Percentiles rank a stretch among this genome's conserved stretches.
These are phyloP conservation scores for Fraxinus paxiana DNA, from an alignment of 305 asterid genomes.

Conservation along the genomic window DNA sequence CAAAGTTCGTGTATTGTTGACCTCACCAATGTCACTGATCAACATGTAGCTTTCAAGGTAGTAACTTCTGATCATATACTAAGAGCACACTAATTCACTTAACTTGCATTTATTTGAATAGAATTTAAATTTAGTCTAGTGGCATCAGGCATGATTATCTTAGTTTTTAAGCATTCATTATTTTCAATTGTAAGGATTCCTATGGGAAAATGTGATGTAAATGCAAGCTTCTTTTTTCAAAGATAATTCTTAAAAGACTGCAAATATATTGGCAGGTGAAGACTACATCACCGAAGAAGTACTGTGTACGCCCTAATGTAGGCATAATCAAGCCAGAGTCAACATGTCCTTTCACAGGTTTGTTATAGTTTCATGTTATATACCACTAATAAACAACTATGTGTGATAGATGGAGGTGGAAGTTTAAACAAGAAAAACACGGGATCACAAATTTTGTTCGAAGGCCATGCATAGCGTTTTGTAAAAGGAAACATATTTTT, in stretches of 20 bases:
- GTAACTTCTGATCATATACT: slow-evolving; percentile 21
- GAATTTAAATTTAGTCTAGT: not conserved
- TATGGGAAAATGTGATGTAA: not conserved
- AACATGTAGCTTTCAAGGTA: slow-evolving; percentile 87
- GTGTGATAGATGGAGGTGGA: not conserved
- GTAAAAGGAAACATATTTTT: not conserved
- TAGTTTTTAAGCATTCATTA: slow-evolving; percentile 9
- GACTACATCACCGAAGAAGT: slow-evolving; percentile 88
- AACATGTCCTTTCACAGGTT: slow-evolving; percentile 70
- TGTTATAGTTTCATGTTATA: not conserved
- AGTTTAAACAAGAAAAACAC: not conserved
- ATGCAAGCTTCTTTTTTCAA: not conserved
- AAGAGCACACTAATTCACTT: slow-evolving; percentile 1
- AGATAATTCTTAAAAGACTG: not conserved
- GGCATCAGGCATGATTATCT: not conserved
- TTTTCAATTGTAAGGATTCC: not conserved
- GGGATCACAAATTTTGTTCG: not conserved
- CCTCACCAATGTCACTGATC: slow-evolving; percentile 65
- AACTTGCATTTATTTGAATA: not conserved
- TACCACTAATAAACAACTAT: not conserved
- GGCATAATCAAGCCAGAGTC: slow-evolving; percentile 82
- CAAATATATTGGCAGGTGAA: slow-evolving; percentile 57
- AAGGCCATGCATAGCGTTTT: not conserved
- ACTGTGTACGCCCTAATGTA: slow-evolving; percentile 77
- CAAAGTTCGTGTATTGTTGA: slow-evolving; percentile 64